These are phyloP conservation scores for Nakaseomyces bracarensis DNA, from an alignment of 1,139 yeast species.

Conservation along the genomic window DNA sequence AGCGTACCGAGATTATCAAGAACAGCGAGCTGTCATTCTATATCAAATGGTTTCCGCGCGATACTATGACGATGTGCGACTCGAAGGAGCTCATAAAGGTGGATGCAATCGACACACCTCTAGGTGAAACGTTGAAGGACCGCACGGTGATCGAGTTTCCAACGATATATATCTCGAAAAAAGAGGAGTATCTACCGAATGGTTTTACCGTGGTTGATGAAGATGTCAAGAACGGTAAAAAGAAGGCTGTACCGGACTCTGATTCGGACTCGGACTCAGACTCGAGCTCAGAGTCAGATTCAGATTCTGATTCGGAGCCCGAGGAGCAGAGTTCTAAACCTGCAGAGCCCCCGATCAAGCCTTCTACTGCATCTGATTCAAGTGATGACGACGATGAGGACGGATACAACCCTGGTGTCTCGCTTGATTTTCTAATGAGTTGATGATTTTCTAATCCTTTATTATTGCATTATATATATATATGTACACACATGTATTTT, in stretches of 20 bases:
- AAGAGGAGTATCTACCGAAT: constrained; percentile 15
- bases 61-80: constrained; percentile 19
- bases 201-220: constrained; percentile 15
- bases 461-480: background rate
- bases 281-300: constrained; percentile 15
- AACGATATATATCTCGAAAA: constrained; percentile 44
- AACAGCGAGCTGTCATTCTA: constrained; percentile 20
- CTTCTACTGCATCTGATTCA: background rate
- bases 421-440: constrained; percentile 9
- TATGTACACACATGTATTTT: background rate
- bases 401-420: constrained; percentile 24
- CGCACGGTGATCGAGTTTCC: constrained; percentile 71
- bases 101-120: constrained; percentile 15
- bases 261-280: constrained; percentile 23
- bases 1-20: constrained; percentile 15
- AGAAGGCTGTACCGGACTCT: constrained; percentile 13
- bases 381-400: constrained; percentile 16
- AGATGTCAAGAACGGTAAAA: too few species aligned
- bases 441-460: background rate
- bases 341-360: background rate
- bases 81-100: constrained; percentile 23
- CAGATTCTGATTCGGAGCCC: constrained; percentile 15
- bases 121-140: constrained; percentile 44
- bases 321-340: constrained; percentile 9
- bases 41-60: constrained; percentile 27